Evolutionary conservation across 371 early-diverging fungal genomes (phyloP).

Genomic region (Racocetra persica): DNA sequence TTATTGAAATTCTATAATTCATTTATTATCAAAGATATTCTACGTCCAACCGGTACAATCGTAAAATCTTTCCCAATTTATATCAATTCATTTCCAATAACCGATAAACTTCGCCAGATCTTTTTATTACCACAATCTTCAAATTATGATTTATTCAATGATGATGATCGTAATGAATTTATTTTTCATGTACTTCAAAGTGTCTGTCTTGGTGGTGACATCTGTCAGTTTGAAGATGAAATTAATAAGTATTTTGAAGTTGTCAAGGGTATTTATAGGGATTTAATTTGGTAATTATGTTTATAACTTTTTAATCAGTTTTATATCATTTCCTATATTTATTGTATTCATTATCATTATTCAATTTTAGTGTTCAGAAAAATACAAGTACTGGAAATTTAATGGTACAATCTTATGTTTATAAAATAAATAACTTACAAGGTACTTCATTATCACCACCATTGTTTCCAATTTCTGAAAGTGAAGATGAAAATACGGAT

Average conservation of each 20-base stretch:
- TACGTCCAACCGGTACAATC: not conserved
- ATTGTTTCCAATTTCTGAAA: not conserved
- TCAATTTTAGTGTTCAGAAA: slow-evolving; percentile 2
- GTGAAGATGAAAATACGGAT: not conserved
- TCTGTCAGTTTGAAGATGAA: slow-evolving; percentile 15
- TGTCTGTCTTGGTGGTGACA: slow-evolving; percentile 7
- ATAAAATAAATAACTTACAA: slow-evolving; percentile 16
- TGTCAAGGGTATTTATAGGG: slow-evolving; percentile 1
- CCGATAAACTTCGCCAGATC: slow-evolving; percentile 1
- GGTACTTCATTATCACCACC: not conserved
- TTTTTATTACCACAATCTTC: not conserved
- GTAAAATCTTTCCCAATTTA: slow-evolving; percentile 7
- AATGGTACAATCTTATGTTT: slow-evolving; percentile 17
- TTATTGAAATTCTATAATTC: not conserved
- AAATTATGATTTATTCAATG: slow-evolving; percentile 4
- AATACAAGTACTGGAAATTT: not conserved
- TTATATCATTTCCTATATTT: not conserved
- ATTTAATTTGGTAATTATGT: slow-evolving; percentile 17
- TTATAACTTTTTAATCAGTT: not conserved
- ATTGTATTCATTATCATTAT: not conserved
- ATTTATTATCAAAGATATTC: not conserved
- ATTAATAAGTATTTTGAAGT: not conserved
- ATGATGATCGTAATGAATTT: slow-evolving; percentile 7
- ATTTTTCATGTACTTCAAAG: not conserved
- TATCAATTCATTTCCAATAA: not conserved